These are phyloP conservation scores for Cydonia oblonga DNA, from an alignment of 331 rosid genomes.

Conservation along the genomic window DNA sequence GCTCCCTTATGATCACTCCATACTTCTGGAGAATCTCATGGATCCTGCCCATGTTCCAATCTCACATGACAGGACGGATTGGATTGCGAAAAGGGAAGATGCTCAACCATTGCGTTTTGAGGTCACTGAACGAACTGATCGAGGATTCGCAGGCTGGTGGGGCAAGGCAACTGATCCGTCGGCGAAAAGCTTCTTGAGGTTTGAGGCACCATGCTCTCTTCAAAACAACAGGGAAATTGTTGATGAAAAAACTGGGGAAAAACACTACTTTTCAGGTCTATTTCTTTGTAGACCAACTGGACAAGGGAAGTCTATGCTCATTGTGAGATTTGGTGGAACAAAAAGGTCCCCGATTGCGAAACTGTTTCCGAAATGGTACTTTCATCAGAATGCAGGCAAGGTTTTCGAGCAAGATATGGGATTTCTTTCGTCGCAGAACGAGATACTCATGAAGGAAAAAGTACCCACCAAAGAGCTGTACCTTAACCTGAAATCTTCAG, in stretches of 20 bases:
- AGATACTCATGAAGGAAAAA: slow-evolving; percentile 62
- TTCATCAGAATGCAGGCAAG: slow-evolving; percentile 90
- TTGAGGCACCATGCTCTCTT: slow-evolving; percentile 82
- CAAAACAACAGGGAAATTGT: slow-evolving; percentile 64
- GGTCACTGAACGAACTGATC: slow-evolving; percentile 61
- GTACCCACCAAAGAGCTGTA: slow-evolving; percentile 80
- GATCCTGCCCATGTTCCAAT: slow-evolving; percentile 96
- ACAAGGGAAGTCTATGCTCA: slow-evolving; percentile 88
- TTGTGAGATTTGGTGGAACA: slow-evolving; percentile 87
- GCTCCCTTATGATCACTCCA: slow-evolving; percentile 96
- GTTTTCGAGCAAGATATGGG: slow-evolving; percentile 99
- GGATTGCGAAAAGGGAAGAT: slow-evolving; percentile 74
- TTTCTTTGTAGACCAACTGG: slow-evolving; percentile 94
- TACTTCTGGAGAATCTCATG: slow-evolving; percentile 90
- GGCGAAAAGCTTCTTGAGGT: slow-evolving; percentile 44
- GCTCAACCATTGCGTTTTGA: slow-evolving; percentile 69
- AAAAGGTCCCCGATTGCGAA: slow-evolving; percentile 39
- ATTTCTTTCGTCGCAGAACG: slow-evolving; percentile 90
- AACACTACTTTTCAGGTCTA: slow-evolving; percentile 59
- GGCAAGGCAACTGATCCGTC: slow-evolving; percentile 50
- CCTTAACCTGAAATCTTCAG: slow-evolving; percentile 73
- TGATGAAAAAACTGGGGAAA: slow-evolving; percentile 46
- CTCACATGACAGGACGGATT: slow-evolving; percentile 91
- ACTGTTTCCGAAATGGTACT: slow-evolving; percentile 74
- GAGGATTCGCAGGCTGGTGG: slow-evolving; percentile 98